Conservation (phyloP, 768 basidiomycete genomes). For the Boletus tylopilopsis region DNA sequence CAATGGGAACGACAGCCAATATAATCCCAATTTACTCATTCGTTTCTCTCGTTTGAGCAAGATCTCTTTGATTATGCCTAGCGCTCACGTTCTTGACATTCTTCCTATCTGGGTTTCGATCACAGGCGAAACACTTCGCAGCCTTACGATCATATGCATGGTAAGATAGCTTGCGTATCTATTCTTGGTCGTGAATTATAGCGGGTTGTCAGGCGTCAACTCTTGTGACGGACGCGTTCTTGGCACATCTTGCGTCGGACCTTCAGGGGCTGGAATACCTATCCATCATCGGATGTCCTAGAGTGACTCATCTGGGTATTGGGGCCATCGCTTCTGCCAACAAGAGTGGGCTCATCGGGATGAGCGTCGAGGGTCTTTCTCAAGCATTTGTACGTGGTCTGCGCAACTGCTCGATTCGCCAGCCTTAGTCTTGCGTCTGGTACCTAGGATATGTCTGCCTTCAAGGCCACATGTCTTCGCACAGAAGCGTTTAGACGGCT, state of each 20-base stretch:
- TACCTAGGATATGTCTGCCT: conserved; percentile 55
- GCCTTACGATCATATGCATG: conserved; percentile 68
- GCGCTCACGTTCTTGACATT: conserved; percentile 44
- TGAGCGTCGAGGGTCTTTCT: conserved; percentile 64
- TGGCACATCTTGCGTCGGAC: conserved; percentile 47
- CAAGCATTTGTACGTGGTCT: conserved; percentile 49
- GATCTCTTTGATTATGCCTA: conserved; percentile 76
- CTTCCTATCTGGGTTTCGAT: conserved; percentile 49
- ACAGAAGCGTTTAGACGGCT: conserved; percentile 41
- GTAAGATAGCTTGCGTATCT: conserved; percentile 31
- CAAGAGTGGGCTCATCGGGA: conserved; percentile 42
- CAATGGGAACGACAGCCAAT: conserved; percentile 55
- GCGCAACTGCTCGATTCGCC: neutral
- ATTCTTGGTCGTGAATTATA: neutral
- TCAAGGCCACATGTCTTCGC: conserved; percentile 38
- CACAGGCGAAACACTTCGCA: conserved; percentile 46
- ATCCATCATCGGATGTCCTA: conserved; percentile 63
- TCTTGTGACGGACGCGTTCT: conserved; percentile 52
- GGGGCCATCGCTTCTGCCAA: conserved; percentile 46
- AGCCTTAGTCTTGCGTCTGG: neutral
- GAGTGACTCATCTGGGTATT: conserved; percentile 61
- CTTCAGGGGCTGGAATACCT: conserved; percentile 53
- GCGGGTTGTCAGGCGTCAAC: conserved; percentile 44
- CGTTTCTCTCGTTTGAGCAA: conserved; percentile 49
- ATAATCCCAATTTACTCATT: conserved; percentile 47